Base-by-base conservation (phyloP, 345 rosid genomes). In the Capsella bursapastoris region DNA sequence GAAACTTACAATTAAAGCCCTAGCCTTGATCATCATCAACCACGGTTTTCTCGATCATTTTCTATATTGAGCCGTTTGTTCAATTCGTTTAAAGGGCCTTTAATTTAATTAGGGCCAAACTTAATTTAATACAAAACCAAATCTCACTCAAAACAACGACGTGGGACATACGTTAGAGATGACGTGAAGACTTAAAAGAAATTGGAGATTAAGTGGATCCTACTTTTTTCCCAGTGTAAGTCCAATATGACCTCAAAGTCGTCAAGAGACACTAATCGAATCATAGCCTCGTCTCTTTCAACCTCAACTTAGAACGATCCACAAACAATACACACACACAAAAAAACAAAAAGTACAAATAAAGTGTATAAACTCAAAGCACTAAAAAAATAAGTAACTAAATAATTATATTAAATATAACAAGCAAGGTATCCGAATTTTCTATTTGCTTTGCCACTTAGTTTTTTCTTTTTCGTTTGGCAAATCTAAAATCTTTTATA, bases 341-440 rank as follows among this genome's bases (percentile, higher is more conserved):
- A 32, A 18, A 34, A 32, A 5, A 13, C 0, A 35, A 18, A 2
- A 18, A 3, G 22, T n/a, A 25, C 6, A 48, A 35, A 9, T 38
- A 29, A 62, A 45, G 34, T 18, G 27, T 70, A 73, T 73, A 13
- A 14, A 41, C n/a, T 52, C 10, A 10, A 55, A 55, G 10, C 61
- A 52, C 40, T 53, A 14, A 68, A 55, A 5, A 12, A 5, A 12
- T 13, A 13, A 15, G 2, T 43, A 51, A 34, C 35, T 22, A 43
- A 13, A 59, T 34, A 57, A 35, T 43, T 29, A 57, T 8, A 31
- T 29, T 2, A 64, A 64, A 56, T 45, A 73, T 45, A 64, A n/a
- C 77, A 73, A 73, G 77, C 58, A 73, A 73, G 65, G 77, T 64
- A 73, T 73, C 65, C 10, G 8, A 68, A 28, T 18, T 10, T 53